Conservation (phyloP, 2,329 filamentous ascomycete genomes). For the Pseudogymnoascus sp. region DNA sequence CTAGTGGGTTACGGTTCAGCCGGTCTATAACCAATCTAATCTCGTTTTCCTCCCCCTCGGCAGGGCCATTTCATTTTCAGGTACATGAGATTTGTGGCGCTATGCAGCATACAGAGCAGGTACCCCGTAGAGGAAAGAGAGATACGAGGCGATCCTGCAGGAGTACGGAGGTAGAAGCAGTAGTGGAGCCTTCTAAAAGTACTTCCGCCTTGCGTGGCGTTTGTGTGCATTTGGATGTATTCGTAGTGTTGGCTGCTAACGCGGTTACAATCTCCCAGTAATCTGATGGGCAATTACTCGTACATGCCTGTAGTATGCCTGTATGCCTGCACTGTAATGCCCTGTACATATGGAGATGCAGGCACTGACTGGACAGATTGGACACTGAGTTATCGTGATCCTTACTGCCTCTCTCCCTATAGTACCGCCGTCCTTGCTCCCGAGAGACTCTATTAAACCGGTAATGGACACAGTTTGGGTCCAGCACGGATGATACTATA, state of each 20-base stretch:
- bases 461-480: not conserved
- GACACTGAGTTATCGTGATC: not conserved
- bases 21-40: slow-evolving; percentile 6
- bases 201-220: not conserved
- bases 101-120: not conserved
- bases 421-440: not conserved
- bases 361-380: not conserved
- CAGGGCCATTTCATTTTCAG: slow-evolving; percentile 3
- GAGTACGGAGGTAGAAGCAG: slow-evolving; percentile 3
- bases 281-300: not conserved
- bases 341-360: not conserved
- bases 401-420: slow-evolving; percentile 3
- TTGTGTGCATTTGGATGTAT: slow-evolving; percentile 4
- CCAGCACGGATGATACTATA: not conserved
- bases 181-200: not conserved
- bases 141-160: slow-evolving; percentile 4
- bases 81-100: not conserved
- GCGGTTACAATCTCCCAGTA: not conserved
- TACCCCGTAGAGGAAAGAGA: too few relatives aligned
- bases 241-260: not conserved
- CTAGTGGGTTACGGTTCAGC: not conserved
- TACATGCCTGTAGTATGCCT: not conserved
- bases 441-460: not conserved
- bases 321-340: too few relatives aligned
- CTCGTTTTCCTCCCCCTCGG: not conserved